phyloP scores from a whole-genome alignment of 2,329 filamentous ascomycete genomes.

The Ceratocystis alfenasii region DNA sequence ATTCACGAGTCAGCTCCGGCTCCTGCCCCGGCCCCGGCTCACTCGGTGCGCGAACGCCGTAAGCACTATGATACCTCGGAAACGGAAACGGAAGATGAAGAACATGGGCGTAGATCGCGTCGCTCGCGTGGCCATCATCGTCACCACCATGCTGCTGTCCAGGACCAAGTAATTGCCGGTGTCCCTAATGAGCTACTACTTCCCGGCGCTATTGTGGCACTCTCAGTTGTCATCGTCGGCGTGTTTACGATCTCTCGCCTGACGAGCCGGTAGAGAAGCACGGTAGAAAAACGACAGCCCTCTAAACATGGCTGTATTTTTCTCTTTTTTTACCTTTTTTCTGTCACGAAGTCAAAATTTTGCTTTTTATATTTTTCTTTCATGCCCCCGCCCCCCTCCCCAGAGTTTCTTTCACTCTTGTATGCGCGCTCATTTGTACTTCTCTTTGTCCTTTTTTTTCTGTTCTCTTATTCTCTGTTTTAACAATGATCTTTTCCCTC shows the following conservation, averaged over 20 bases:
- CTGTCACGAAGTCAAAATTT: constrained; percentile 12
- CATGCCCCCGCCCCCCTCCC: constrained; percentile 2
- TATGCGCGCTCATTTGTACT: constrained; percentile 3
- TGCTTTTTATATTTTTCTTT: constrained; percentile 2
- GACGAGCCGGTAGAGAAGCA: constrained; percentile 37
- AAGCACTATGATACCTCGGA: constrained; percentile 41
- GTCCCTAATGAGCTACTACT: constrained; percentile 89
- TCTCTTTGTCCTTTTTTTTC: background rate
- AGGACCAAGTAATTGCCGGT: constrained; percentile 74
- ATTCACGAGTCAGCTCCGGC: constrained; percentile 12
- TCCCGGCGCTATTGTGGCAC: constrained; percentile 85
- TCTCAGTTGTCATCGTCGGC: constrained; percentile 85
- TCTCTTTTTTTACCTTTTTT: background rate
- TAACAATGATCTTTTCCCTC: constrained; percentile 3
- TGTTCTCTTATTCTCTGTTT: constrained; percentile 13
- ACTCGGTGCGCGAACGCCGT: constrained; percentile 41
- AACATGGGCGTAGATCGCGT: constrained; percentile 36
- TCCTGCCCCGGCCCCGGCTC: constrained; percentile 39
- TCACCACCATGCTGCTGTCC: constrained; percentile 29
- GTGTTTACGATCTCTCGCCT: constrained; percentile 79
- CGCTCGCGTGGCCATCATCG: constrained; percentile 30
- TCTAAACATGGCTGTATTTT: background rate
- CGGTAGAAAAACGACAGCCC: background rate
- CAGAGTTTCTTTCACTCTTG: background rate
- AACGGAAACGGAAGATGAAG: constrained; percentile 44